Base-by-base conservation (phyloP, 2,329 filamentous ascomycete species). In the Xylariaceae sp. region DNA sequence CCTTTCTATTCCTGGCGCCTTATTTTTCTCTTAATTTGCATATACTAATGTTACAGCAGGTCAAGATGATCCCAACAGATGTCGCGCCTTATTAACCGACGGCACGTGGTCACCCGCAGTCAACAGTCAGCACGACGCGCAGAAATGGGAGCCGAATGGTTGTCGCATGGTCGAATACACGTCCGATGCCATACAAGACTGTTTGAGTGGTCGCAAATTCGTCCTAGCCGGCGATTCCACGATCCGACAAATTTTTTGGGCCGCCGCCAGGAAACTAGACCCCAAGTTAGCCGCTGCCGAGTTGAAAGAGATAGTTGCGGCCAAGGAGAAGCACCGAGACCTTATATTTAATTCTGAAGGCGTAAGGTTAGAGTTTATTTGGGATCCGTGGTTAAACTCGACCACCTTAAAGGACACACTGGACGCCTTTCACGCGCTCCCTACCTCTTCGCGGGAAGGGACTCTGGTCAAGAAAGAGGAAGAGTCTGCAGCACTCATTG, bases 311-410 rank as follows among this genome's bases (percentile, higher is more conserved):
- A 55, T 59, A 16, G 63, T 74, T n/a, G 67, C 69, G 14, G 55
- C 62, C 3, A 65, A 68, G 24, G 66, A 74, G 36, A 78, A 79
- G 51, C 80, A 82, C 59, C 66, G 69, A 14, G 75, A 83, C 67
- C 67, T 82, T 6, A 70, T 73, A 3, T 78, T 82, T 53, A 69
- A 72, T 5, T 75, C 75, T 1, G 73, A 74, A 12, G 76, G 75
- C n/a, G 75, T 83, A 2, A 75, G 68, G 24, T 63, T 87, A 23
- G 74, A 82, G 43, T 87, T 86, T 60, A 69, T 86, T 9, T 88
- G 84, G 84, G 85, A 89, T 69, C 86, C 86, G 0, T 87, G 76
- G 72, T 74, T 88, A 21, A 83, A 88, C 67, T 77, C 79, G 24
- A 77, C 79, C 0, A 64, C 65, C 7, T 65, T 82, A 24, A 67